phyloP scores from a whole-genome alignment of 176 grass and related monocot species.

The Bolboschoenus planiculmis region DNA sequence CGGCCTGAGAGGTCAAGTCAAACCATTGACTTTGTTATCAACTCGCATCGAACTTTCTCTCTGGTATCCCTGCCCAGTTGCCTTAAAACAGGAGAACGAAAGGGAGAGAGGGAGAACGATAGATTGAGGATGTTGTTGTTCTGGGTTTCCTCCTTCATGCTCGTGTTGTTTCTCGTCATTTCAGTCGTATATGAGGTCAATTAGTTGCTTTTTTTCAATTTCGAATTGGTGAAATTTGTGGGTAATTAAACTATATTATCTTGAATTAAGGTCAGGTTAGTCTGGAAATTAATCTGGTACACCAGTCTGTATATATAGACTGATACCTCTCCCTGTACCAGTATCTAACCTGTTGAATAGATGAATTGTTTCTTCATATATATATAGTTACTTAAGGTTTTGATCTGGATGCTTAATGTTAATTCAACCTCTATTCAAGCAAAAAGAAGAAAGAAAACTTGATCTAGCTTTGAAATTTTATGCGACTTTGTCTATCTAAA shows the following conservation, averaged over 20 bases:
- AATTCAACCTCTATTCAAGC: background rate
- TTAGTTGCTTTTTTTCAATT: background rate
- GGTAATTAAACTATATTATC: background rate
- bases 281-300: background rate
- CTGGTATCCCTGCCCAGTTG: background rate
- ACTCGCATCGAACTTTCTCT: background rate
- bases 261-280: background rate
- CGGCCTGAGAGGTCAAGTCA: no score
- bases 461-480: background rate
- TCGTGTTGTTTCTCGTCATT: background rate
- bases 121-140: constrained; percentile 3
- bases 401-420: background rate
- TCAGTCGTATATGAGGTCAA: constrained; percentile 18
- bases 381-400: background rate
- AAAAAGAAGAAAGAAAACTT: background rate
- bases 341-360: background rate
- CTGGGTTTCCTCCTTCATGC: constrained; percentile 7
- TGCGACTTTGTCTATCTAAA: background rate
- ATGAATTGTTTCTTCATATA: background rate
- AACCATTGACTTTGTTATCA: background rate
- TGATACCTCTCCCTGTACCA: background rate
- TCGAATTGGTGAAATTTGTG: background rate
- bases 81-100: background rate
- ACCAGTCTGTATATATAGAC: background rate
- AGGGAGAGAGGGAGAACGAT: background rate